A percentile compares a stretch with the other conserved stretches of the same genome.
phyloP scores from a whole-genome alignment of 2,329 filamentous ascomycete species.

The Neurospora crassa region DNA sequence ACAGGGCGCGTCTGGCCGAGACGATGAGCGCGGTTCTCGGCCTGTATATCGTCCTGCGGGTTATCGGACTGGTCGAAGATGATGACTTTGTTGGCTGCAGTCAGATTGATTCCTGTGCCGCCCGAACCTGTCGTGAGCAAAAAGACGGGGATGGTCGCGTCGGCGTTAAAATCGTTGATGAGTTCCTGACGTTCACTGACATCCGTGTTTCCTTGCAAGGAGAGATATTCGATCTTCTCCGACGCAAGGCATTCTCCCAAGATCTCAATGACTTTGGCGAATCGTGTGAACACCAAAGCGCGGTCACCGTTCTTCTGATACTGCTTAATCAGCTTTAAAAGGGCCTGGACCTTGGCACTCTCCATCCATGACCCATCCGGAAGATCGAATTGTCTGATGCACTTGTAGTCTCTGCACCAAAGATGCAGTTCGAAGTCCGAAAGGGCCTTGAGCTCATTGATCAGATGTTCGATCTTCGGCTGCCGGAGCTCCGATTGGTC shows the following conservation, averaged over 20 bases:
- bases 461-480: constrained; percentile 41
- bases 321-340: constrained; percentile 61
- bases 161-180: constrained; percentile 75
- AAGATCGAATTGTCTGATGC: constrained; percentile 45
- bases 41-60: constrained; percentile 95
- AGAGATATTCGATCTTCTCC: constrained; percentile 64
- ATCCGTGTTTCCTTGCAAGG: constrained; percentile 77
- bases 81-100: constrained; percentile 92
- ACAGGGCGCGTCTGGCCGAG: constrained; percentile 87
- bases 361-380: constrained; percentile 44
- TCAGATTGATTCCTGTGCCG: constrained; percentile 94
- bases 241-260: constrained; percentile 72
- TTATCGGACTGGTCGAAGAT: constrained; percentile 98
- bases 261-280: constrained; percentile 85
- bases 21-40: constrained; percentile 91
- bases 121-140: constrained; percentile 88
- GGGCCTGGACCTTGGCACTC: constrained; percentile 75
- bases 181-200: constrained; percentile 78
- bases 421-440: constrained; percentile 58
- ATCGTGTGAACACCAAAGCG: constrained; percentile 86
- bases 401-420: constrained; percentile 52
- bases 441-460: constrained; percentile 45
- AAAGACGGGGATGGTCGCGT: constrained; percentile 76
- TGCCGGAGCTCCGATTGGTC: constrained; percentile 43
- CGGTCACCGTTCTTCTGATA: constrained; percentile 78